These are phyloP conservation scores for Symbiodinium natans DNA, from an alignment of 73 alveolate species.

Conservation along the genomic window DNA sequence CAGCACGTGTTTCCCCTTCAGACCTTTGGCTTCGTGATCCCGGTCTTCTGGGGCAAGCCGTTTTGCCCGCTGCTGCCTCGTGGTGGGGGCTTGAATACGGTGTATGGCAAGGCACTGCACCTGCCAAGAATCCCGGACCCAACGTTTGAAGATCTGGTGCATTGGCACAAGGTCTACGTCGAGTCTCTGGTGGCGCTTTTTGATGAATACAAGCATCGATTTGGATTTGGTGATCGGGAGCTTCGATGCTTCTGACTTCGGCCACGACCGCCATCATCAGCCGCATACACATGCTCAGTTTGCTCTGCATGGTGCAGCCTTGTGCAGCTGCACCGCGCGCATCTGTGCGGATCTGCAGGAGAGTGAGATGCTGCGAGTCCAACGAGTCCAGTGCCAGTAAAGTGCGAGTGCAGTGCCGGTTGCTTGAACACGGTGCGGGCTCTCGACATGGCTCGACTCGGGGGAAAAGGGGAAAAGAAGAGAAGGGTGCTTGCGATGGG, in stretches of 20 bases:
- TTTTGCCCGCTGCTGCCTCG: conserved; percentile 70
- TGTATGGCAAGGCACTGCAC: conserved; percentile 51
- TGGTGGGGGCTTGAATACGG: conserved; percentile 75
- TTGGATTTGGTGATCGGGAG: conserved; percentile 63
- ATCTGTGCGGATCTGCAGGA: no score
- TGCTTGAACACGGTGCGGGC: neutral
- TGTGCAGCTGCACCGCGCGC: no score
- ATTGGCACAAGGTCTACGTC: conserved; percentile 54
- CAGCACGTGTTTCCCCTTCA: neutral
- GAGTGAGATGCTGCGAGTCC: no score
- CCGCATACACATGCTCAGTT: no score
- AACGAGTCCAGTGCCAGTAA: no score
- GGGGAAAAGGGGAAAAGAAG: no score
- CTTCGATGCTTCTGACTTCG: conserved; percentile 56
- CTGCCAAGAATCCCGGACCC: conserved; percentile 55
- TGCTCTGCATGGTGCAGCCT: no score
- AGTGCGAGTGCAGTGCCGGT: neutral
- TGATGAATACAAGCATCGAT: conserved; percentile 43
- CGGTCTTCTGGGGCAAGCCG: conserved; percentile 73
- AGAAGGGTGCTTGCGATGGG: no score
- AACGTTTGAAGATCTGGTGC: conserved; percentile 38
- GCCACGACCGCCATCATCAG: no score
- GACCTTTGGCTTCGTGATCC: conserved; percentile 79
- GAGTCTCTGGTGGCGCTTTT: conserved; percentile 38
- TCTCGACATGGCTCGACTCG: neutral